Conservation (phyloP, 257 asterid species). For the Echites panduratus region DNA sequence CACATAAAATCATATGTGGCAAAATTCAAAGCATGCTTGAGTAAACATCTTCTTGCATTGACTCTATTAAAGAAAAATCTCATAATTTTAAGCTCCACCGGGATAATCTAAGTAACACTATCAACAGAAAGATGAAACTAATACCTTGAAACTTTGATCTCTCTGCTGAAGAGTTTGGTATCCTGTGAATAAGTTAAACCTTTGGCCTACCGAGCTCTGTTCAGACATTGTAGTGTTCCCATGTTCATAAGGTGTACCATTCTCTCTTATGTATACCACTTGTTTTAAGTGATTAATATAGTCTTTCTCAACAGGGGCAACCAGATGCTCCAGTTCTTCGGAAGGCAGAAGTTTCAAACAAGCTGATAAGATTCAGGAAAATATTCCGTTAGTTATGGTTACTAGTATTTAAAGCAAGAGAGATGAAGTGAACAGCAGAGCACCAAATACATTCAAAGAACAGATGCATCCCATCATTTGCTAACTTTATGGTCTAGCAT, state of each 20-base stretch:
- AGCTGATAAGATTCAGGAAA: slow-evolving; percentile 30
- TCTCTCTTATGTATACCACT: slow-evolving; percentile 51
- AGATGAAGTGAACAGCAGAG: neutral
- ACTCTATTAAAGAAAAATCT: neutral
- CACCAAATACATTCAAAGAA: neutral
- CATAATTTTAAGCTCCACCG: neutral
- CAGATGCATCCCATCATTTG: neutral
- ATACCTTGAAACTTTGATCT: slow-evolving; percentile 70
- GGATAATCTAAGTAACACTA: neutral
- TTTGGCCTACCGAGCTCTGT: slow-evolving; percentile 36
- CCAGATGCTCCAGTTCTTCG: slow-evolving; percentile 78
- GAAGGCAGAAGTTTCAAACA: slow-evolving; percentile 80
- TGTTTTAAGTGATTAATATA: slow-evolving; percentile 39
- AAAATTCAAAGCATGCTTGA: neutral
- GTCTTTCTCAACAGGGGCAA: slow-evolving; percentile 44
- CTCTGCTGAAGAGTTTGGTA: slow-evolving; percentile 80
- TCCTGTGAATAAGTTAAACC: slow-evolving; percentile 89
- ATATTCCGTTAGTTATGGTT: neutral
- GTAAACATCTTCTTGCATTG: neutral
- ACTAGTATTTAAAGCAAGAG: neutral
- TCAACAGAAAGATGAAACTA: neutral
- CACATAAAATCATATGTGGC: neutral
- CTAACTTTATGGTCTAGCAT: neutral
- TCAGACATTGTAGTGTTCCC: slow-evolving; percentile 35
- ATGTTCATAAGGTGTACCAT: slow-evolving; percentile 26